Base-by-base conservation (phyloP, 2,329 filamentous ascomycete genomes). In the Penicillium aurantiogriseum region DNA sequence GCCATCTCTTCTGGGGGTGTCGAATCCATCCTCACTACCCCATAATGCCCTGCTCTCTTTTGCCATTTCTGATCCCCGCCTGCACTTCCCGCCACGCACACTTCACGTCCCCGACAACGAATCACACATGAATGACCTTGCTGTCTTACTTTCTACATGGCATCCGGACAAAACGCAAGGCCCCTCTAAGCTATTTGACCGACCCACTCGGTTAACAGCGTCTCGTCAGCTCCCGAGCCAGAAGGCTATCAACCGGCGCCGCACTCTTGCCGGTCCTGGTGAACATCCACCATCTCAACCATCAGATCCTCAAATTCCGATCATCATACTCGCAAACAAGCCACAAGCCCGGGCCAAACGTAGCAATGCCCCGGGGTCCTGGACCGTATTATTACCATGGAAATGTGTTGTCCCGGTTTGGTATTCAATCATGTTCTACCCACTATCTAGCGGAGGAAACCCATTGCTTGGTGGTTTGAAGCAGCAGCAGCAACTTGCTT, bases 311-410 rank as follows among this genome's bases (percentile, higher is more conserved):
- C 77, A 83, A 2, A 94, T 97, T 17, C 94, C 94, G 0, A 76
- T 93, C 39, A 79, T 93, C 1, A 76, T 95, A 6, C 80, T 91
- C 5, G 81, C 87, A 35, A 85, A 84, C 11, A 82, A 85, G 4
- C 71, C 81, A 10, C 71, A 76, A 11, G 51, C 55, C 33, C 57
- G 65, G n/a, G 60, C 66, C 7, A 74, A 66, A 31, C 75, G 76
- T 38, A 77, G 74, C 11, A 82, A 81, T 46, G 77, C 80, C 1
- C 86, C 88, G 47, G 88, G 88, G 0, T 87, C 82, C 0, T 97
- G 92, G 91, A 94, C 88, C 0, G 72, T 97, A 1, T 80, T 97
- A 25, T 82, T 94, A 3, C 94, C 94, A 0, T 97, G 93, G 91
- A 92, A 90, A 70, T 96, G 90, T 66, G 88, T 97, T 36, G 80